Evolutionary conservation across 2,329 filamentous ascomycete species (phyloP).

Genomic region (Raffaelea ambrosiae): DNA sequence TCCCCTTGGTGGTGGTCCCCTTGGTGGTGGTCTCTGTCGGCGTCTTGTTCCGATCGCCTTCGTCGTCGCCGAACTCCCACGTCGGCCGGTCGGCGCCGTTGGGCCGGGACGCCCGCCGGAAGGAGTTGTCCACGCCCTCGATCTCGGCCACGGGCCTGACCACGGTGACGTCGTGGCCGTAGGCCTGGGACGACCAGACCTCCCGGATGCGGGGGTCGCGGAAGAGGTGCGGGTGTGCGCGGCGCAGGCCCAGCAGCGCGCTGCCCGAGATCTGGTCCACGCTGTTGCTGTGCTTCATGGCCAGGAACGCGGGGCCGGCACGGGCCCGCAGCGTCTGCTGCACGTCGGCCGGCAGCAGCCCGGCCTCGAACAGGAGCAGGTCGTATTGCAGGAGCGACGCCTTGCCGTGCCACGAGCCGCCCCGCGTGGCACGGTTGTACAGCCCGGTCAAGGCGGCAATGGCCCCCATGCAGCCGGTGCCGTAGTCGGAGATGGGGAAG

Average conservation of each 20-base stretch:
- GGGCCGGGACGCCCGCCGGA: conserved; percentile 32
- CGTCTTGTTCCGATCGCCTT: conserved; percentile 4
- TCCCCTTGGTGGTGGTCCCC: not conserved
- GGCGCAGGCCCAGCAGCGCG: conserved; percentile 45
- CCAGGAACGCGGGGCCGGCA: conserved; percentile 19
- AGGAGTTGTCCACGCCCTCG: conserved; percentile 35
- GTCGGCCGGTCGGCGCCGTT: conserved; percentile 45
- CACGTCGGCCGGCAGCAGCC: conserved; percentile 44
- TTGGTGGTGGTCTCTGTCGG: not conserved
- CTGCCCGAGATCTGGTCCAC: conserved; percentile 57
- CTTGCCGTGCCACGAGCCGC: conserved; percentile 59
- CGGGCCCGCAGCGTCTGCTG: conserved; percentile 38
- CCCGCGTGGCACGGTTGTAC: conserved; percentile 50
- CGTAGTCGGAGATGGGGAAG: conserved; percentile 57
- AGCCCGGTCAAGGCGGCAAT: conserved; percentile 58
- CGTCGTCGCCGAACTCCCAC: conserved; percentile 31
- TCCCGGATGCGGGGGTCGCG: conserved; percentile 30
- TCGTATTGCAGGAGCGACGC: conserved; percentile 62
- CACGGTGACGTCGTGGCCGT: conserved; percentile 29
- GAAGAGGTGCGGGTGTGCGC: conserved; percentile 42
- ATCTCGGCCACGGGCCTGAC: conserved; percentile 29
- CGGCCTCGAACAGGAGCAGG: conserved; percentile 53
- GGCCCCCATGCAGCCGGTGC: conserved; percentile 63
- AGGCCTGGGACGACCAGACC: conserved; percentile 36
- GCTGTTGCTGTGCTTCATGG: conserved; percentile 44